Evolutionary conservation across 768 basidiomycete genomes (phyloP), one percentile per base, ranked within the genome.

Genomic region (Mycena albidolilacea): DNA sequence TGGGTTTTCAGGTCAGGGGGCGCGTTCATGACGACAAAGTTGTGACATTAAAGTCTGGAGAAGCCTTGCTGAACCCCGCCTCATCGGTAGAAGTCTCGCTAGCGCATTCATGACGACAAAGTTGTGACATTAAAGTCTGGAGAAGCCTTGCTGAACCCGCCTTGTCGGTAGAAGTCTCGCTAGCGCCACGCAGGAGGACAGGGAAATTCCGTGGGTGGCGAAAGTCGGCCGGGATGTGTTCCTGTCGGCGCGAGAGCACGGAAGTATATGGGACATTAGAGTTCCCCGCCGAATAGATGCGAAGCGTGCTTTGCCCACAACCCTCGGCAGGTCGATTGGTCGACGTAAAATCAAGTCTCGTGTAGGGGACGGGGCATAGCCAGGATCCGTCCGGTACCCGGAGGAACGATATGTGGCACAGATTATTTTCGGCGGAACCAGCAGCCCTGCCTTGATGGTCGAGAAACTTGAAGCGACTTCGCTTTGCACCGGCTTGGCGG

Each of bases 341-440:
- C n/a, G 17, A 23, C 54, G 44, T 37, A 3, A 64, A 59, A 59
- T 73, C 67, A 69, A 30, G 72, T 55, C 67, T 37, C 72, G 68
- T 69, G 72, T 41, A 61, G 48, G 48, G 44, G 17, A 69, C 23
- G n/a, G 38, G 35, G 41, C 1, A 58, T 54, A 57, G 54, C 21
- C 19, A 61, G 41, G 19, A 60, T 60, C 30, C 30, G 30, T 30
- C 30, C 30, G 30, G 30, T 30, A 30, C 30, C 30, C 30, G 30
- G 30, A 35, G 52, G 52, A 23, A 54, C 23, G 52, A 54, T 54
- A 54, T 30, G 35, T 57, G 35, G 30, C 35, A 15, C 55, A 57
- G 37, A 35, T 37, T n/a, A 5, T 30, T 30, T 30, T 39, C 37
- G 57, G 37, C 17, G 35, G 9, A 59, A n/a, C 35, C 17, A 61